phyloP scores from a whole-genome alignment of 192 early-diverging fungal genomes.

The Umbelopsis vinacea region DNA sequence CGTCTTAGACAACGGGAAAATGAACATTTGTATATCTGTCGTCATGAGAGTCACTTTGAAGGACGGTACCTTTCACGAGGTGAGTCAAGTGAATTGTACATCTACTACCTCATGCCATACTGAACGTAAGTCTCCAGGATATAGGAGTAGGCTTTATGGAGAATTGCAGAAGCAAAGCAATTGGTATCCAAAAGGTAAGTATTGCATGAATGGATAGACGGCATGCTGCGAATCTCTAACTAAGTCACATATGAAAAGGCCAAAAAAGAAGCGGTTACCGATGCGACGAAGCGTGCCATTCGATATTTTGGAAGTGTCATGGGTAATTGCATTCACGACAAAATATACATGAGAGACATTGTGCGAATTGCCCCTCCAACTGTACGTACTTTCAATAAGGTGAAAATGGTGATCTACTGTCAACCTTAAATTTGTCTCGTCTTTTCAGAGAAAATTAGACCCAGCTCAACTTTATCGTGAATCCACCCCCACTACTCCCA shows the following conservation, averaged over 20 bases:
- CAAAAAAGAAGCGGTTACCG: constrained; percentile 90
- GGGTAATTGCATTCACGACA: constrained; percentile 89
- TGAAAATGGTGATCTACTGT: not conserved
- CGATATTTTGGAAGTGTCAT: constrained; percentile 84
- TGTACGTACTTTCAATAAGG: not conserved
- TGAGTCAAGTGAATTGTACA: constrained; percentile 24
- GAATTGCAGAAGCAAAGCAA: constrained; percentile 72
- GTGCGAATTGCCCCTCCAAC: not conserved
- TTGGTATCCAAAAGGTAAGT: constrained; percentile 83
- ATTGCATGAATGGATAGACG: not conserved
- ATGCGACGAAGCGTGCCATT: constrained; percentile 88
- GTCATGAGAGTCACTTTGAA: constrained; percentile 82
- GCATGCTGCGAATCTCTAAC: not conserved
- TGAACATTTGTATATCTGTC: constrained; percentile 73
- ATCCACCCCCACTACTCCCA: not conserved
- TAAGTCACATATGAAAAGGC: constrained; percentile 46
- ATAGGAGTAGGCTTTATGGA: constrained; percentile 87
- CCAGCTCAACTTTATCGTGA: not conserved
- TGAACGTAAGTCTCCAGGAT: constrained; percentile 55
- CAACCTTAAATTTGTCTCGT: not conserved
- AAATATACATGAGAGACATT: constrained; percentile 54
- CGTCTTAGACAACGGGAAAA: constrained; percentile 52
- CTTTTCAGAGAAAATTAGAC: not conserved
- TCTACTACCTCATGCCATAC: not conserved
- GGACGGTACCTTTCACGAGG: constrained; percentile 88